Evolutionary conservation across 2,329 filamentous ascomycete genomes (phyloP).

Genomic region (Microdochium trichocladiopsis): DNA sequence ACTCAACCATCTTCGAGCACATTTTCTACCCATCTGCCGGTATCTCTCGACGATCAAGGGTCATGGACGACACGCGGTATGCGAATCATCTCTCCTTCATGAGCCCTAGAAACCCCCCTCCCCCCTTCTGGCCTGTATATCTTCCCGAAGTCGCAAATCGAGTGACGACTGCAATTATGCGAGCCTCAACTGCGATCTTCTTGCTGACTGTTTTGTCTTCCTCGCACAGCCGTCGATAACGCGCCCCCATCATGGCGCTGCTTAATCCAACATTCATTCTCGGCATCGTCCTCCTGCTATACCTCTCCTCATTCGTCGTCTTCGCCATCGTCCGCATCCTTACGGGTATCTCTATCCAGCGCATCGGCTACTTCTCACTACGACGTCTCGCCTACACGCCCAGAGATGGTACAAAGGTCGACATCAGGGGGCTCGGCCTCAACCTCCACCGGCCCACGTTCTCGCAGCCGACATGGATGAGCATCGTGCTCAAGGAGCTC

Average conservation of each 20-base stretch:
- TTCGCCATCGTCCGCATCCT: constrained; percentile 90
- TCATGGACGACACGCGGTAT: background rate
- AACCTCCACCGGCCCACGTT: constrained; percentile 91
- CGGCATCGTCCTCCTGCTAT: constrained; percentile 77
- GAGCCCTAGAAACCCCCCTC: background rate
- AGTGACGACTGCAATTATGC: background rate
- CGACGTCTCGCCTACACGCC: constrained; percentile 86
- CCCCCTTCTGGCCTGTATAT: background rate
- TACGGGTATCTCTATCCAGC: constrained; percentile 92
- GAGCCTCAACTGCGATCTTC: background rate
- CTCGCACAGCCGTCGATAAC: background rate
- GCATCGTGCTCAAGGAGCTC: constrained; percentile 79
- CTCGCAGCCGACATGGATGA: constrained; percentile 94
- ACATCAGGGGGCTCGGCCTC: constrained; percentile 82
- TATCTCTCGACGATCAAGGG: background rate
- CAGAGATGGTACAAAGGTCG: constrained; percentile 80
- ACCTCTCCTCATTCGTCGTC: constrained; percentile 85
- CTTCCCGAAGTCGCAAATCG: background rate
- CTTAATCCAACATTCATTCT: constrained; percentile 76
- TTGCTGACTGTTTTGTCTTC: background rate
- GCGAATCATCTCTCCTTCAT: background rate
- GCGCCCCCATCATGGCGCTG: constrained; percentile 48
- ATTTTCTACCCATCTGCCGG: background rate
- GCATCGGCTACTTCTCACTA: constrained; percentile 87
- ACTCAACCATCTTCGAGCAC: background rate